Base-by-base conservation (phyloP, 1,139 yeast species). In the Geotrichum klebahnii region DNA sequence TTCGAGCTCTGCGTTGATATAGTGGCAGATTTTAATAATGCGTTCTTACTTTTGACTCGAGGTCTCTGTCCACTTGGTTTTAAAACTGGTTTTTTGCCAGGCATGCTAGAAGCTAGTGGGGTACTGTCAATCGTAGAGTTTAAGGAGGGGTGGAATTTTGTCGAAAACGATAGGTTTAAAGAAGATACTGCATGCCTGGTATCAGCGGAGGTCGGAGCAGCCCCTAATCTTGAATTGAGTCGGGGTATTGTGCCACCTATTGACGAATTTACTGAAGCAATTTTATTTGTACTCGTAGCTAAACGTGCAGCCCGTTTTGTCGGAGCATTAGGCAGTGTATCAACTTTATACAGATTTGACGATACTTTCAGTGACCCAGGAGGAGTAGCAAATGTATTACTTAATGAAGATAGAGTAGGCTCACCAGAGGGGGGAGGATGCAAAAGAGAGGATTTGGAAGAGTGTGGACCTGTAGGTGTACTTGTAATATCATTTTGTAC, bases 171-270 rank as follows among this genome's bases (percentile, higher is more conserved):
- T 28, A 16, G 17, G 29, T 12, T 35, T 5, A 36, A 35, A n/a
- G 36, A 28, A 10, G 26, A 23, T 14, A 3, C n/a, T 29, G 12
- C 19, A 19, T 14, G 31, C 12, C 29, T 14, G 9, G 42, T 26
- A 17, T 26, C n/a, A n/a, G n/a, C n/a, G n/a, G n/a, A 29, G 2
- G 44, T 38, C 12, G 43, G 44, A 8, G 46, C 51, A 2, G 52
- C 46, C 14, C 46, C 46, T 33, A 41, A 32, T n/a, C 46, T 34
- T 5, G 50, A 35, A 26, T 46, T 47, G 14, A 46, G 41, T 17
- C 50, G 19, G 5, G 50, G 50, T 4, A 33, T 43, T 2, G 47
- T n/a, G n/a, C n/a, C n/a, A n/a, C n/a, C n/a, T n/a, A n/a, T n/a
- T n/a, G n/a, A n/a, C n/a, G n/a, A n/a, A n/a, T n/a, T n/a, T n/a